Evolutionary conservation across 2,329 filamentous ascomycete species (phyloP), one percentile per base, ranked within the genome.

Genomic region (Curvularia verruculosa): DNA sequence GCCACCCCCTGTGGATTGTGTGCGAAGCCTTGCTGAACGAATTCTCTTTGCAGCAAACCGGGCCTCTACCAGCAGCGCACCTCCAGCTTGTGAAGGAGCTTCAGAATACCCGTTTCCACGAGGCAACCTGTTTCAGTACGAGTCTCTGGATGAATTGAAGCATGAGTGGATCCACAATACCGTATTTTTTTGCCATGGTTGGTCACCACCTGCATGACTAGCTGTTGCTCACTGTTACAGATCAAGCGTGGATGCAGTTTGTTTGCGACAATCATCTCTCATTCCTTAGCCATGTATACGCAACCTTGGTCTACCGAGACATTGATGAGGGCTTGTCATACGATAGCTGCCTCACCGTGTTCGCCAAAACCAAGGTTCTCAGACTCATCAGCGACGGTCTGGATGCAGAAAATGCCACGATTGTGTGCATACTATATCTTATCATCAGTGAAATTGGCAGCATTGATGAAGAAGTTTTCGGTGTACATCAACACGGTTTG

Each of bases 251-350:
- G 70, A 67, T 75, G 66, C 63, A 63, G 21, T 54, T 56, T 18
- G 50, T 75, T 5, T 75, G 72, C 61, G 59, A 60, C 44, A 67
- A 65, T 29, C 66, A 51, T 26, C 66, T 73, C 52, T 71, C 70
- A 1, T 72, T 75, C 28, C 65, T 75, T n/a, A 71, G 72, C 36
- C 72, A 75, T 49, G 65, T 74, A 39, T 70, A 67, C 54, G 64
- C 66, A n/a, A 51, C 64, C n/a, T 70, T 71, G 50, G 70, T 74
- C 19, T 75, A 69, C 54, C 66, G 71, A 52, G 73, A 75, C 49
- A 53, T 73, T 13, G 50, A 56, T 10, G 68, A 74, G 39, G 68
- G 70, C 4, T 53, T 67, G 7, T 29, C 71, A 23, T 61, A 70
- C 29, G 73, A 75, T 44, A 72, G 64, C 48, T 54, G 62, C 7